Conservation (phyloP, 75 land plant genomes). For the Selaginella tamariscina region DNA sequence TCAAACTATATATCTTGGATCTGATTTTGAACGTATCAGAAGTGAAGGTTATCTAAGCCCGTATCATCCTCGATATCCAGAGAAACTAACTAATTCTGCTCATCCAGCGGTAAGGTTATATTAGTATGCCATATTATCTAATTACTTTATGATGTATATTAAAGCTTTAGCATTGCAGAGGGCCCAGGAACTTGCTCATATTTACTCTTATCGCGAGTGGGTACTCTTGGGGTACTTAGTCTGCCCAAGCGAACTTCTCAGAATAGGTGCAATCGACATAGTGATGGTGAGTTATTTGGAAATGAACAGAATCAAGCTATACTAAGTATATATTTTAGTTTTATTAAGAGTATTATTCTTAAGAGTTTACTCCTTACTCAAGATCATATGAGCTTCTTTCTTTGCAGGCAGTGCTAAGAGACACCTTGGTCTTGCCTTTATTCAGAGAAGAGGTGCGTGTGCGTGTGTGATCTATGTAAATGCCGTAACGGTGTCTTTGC, state of each 20-base stretch:
- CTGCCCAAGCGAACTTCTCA: conserved; percentile 94
- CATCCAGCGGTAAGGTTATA: conserved; percentile 69
- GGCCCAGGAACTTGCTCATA: conserved; percentile 94
- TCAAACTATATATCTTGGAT: conserved; percentile 75
- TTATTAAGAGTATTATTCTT: not conserved
- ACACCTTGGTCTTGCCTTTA: conserved; percentile 66
- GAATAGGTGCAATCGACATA: conserved; percentile 86
- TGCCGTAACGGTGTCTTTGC: conserved; percentile 5
- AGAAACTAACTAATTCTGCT: conserved; percentile 96
- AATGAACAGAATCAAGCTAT: too few species aligned
- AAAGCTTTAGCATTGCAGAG: conserved; percentile 77
- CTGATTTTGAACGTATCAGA: conserved; percentile 80
- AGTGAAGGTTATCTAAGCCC: conserved; percentile 98
- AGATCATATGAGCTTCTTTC: not conserved
- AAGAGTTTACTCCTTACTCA: too few species aligned
- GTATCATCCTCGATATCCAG: conserved; percentile 99
- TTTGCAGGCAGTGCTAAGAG: conserved; percentile 77
- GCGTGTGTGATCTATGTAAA: not conserved
- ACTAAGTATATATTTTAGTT: too few species aligned
- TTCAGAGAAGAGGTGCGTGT: conserved; percentile 81
- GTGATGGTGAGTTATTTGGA: conserved; percentile 49
- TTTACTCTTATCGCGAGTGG: conserved; percentile 84
- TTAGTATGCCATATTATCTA: not conserved
- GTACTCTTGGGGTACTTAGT: conserved; percentile 93
- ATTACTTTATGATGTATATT: not conserved